These are phyloP conservation scores for Syzygium oleosum DNA, from an alignment of 345 rosid species.

Conservation along the genomic window DNA sequence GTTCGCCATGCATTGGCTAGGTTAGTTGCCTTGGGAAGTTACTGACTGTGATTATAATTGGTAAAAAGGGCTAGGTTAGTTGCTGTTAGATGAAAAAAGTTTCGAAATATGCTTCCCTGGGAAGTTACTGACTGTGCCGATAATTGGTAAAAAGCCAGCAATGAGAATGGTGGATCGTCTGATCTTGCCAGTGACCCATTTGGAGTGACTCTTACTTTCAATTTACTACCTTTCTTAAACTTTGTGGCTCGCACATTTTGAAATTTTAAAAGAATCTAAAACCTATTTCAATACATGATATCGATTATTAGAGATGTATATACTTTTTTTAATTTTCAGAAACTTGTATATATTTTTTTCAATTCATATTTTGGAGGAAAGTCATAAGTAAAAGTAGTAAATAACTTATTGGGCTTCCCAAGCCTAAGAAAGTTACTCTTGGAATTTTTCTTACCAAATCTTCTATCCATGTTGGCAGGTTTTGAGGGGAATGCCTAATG, in stretches of 20 bases:
- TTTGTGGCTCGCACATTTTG: neutral
- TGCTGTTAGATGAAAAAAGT: neutral
- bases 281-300: neutral
- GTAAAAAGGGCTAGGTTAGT: neutral
- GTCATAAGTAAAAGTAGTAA: neutral
- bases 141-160: neutral
- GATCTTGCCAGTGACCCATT: neutral
- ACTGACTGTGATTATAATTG: neutral
- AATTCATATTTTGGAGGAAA: neutral
- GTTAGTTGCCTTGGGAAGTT: neutral
- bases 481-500: constrained; percentile 84
- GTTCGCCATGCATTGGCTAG: neutral
- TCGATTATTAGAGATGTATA: neutral
- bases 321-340: neutral
- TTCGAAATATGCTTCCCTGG: neutral
- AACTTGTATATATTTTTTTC: neutral
- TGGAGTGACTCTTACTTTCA: neutral
- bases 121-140: neutral
- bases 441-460: neutral
- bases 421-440: neutral
- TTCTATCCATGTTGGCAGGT: constrained; percentile 33
- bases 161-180: neutral
- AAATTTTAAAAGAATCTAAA: neutral
- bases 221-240: neutral
- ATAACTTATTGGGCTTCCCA: neutral